Base-by-base conservation (phyloP, 441 rosid genomes). In the Syzygium syzygioides region DNA sequence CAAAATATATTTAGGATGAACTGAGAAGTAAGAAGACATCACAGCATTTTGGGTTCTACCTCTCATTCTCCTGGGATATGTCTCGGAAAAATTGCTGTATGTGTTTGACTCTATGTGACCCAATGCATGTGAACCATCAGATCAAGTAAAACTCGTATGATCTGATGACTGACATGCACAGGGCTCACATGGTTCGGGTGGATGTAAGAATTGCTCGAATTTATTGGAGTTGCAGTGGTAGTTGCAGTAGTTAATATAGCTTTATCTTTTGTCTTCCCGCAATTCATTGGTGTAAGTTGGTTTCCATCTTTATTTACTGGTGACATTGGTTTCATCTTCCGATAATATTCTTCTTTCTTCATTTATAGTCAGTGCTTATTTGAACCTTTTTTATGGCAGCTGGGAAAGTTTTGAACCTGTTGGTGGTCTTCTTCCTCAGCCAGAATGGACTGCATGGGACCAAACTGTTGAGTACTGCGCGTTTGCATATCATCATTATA, bases 391-490 rank as follows among this genome's bases (percentile, higher is more conserved):
- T 41, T 32, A 25, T 86, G 34, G 95, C 94, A 97, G 99, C 90
- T 98, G 99, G 99, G 99, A 97, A 92, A 97, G 95, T 91, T 98
- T 96, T 93, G 95, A 96, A 92, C 98, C 99, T 79, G 98, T 98
- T 66, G 99, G 99, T 89, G 96, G 94, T 88, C 94, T 98, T 93
- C 96, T 98, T 94, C 98, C 99, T 94, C 99, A 97, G 93, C 99
- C 99, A 89, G 99, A 98, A 89, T 98, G 99, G 99, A 94, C 99
- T 85, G 99, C 99, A 86, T 98, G 99, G 99, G 99, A 98, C 93
- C 96, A 96, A 92, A 98, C 98, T 85, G 99, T 97, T 90, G 99
- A 98, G 92, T 96, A 98, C 90, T 98, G 99, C 93, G 99, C 99
- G 45, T 96, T 98, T 92, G 97, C 97, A 30, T 97, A 97, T 93